phyloP scores from a whole-genome alignment of 1,139 yeast species.

The Petasospora fabianii region DNA sequence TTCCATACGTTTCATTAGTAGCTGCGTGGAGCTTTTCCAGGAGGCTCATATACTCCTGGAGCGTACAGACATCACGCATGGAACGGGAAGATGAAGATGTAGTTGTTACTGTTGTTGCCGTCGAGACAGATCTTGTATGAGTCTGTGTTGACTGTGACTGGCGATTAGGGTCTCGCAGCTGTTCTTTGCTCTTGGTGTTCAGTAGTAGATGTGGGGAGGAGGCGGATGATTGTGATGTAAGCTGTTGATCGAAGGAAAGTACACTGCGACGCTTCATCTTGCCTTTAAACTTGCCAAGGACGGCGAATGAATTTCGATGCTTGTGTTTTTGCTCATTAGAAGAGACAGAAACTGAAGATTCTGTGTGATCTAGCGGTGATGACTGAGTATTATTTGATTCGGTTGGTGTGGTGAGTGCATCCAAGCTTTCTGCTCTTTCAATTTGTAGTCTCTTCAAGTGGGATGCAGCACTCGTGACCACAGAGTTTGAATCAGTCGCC shows the following conservation, averaged over 20 bases:
- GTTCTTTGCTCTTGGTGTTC: constrained; percentile 3
- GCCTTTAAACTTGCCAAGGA: constrained; percentile 8
- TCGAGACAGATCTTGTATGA: constrained; percentile 7
- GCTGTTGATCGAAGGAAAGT: constrained; percentile 5
- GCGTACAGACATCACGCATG: constrained; percentile 8
- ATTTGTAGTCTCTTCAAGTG: background rate
- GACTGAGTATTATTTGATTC: background rate
- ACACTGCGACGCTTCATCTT: constrained; percentile 8
- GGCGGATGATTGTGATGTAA: background rate
- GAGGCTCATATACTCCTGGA: constrained; percentile 10
- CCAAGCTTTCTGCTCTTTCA: constrained; percentile 3
- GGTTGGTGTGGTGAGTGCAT: background rate
- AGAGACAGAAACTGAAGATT: background rate
- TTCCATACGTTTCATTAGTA: constrained; percentile 2
- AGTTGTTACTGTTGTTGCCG: constrained; percentile 7
- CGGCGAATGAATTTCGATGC: constrained; percentile 5
- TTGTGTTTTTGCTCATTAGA: constrained; percentile 3
- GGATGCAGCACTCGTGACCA: background rate
- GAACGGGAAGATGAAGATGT: constrained; percentile 12
- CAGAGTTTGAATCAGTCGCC: constrained; percentile 15
- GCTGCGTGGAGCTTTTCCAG: constrained; percentile 5
- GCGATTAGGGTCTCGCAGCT: constrained; percentile 1
- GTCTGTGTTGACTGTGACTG: background rate
- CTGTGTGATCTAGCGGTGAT: background rate
- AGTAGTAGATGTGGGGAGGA: background rate